A percentile compares a stretch with the other conserved stretches of the same genome.
Conservation (phyloP, 768 basidiomycete genomes). For the Baorangia bicolor region DNA sequence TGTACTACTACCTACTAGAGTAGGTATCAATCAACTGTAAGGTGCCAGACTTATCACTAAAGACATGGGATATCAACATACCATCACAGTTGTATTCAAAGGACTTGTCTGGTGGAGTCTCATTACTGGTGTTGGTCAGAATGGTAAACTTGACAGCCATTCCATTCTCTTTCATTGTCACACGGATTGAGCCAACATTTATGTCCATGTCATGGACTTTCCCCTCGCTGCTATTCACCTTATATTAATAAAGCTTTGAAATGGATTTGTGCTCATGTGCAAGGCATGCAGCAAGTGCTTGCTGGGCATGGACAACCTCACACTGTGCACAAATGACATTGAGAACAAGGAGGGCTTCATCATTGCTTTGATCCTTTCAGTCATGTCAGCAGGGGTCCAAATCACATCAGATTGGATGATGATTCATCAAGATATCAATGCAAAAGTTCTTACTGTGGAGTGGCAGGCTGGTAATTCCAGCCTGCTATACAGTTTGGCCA, state of each 20-base stretch:
- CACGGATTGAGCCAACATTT: neutral
- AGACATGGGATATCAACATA: too few species aligned
- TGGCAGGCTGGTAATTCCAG: neutral
- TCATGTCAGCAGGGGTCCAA: neutral
- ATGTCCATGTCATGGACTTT: neutral
- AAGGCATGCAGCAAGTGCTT: neutral
- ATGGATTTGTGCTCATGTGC: neutral
- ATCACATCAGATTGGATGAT: too few species aligned
- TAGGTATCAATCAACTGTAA: too few species aligned
- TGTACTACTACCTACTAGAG: too few species aligned
- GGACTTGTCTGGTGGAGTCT: too few species aligned
- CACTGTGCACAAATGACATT: neutral
- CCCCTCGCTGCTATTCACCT: neutral
- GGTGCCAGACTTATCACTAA: too few species aligned
- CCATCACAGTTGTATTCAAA: too few species aligned
- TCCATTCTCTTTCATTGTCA: neutral
- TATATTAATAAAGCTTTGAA: neutral
- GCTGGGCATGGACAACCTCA: neutral
- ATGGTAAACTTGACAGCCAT: neutral
- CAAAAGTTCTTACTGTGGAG: neutral
- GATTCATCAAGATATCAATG: neutral
- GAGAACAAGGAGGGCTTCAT: neutral
- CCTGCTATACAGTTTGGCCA: neutral
- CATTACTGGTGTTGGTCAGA: neutral
- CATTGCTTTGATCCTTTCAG: neutral